Evolutionary conservation across 176 grass and related monocot species (phyloP).

Genomic region (Guadua angustifolia): DNA sequence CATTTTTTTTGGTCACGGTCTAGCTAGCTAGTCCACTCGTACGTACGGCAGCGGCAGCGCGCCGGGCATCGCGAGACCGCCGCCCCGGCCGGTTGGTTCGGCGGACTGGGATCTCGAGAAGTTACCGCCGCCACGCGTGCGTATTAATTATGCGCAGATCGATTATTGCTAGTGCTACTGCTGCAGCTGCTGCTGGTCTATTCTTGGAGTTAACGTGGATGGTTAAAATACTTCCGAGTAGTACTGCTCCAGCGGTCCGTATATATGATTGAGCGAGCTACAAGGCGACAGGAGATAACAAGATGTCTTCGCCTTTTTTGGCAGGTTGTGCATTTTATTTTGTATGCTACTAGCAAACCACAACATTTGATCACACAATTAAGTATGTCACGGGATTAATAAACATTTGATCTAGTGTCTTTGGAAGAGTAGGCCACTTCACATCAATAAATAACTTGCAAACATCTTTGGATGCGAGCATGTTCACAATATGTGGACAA

Average conservation of each 20-base stretch:
- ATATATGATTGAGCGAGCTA: neutral
- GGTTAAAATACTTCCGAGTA: slow-evolving; percentile 13
- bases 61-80: slow-evolving; percentile 49
- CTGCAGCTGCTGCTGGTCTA: neutral
- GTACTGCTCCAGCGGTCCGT: neutral
- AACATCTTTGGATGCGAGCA: neutral
- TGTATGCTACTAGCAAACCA: neutral
- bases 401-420: too few relatives aligned
- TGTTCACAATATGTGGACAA: too few relatives aligned
- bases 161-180: too few relatives aligned
- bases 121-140: slow-evolving; percentile 14
- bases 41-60: slow-evolving; percentile 15
- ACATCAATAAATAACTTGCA: too few relatives aligned
- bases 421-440: neutral
- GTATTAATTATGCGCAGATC: neutral
- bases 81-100: neutral
- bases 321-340: too few relatives aligned
- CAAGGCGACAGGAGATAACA: neutral
- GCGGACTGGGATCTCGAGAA: slow-evolving; percentile 12
- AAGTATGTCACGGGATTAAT: too few relatives aligned
- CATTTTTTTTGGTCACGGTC: neutral
- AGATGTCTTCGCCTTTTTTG: slow-evolving; percentile 2
- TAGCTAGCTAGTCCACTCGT: neutral
- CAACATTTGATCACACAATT: too few relatives aligned
- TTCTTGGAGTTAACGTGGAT: slow-evolving; percentile 13